Percentiles rank a stretch among this genome's conserved stretches.
These are phyloP conservation scores for Myriangium duriaei DNA, from an alignment of 2,329 filamentous ascomycete genomes.

Conservation along the genomic window DNA sequence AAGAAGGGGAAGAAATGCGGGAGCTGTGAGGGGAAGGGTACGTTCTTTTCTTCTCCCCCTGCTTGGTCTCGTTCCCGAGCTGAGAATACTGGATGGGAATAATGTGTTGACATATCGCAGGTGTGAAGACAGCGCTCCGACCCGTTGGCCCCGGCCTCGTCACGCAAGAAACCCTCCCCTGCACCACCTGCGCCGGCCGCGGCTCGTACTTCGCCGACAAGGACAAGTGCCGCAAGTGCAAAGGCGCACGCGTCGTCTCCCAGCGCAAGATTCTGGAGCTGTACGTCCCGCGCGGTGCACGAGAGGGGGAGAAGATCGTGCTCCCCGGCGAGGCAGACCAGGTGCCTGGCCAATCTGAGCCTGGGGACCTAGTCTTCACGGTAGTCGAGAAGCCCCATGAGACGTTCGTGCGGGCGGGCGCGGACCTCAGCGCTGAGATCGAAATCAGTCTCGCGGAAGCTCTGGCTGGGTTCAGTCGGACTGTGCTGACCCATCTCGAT, in stretches of 20 bases:
- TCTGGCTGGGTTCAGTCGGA: slow-evolving; percentile 75
- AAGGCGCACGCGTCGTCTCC: slow-evolving; percentile 73
- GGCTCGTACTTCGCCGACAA: slow-evolving; percentile 87
- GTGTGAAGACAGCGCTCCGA: slow-evolving; percentile 62
- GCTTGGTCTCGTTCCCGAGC: too few relatives aligned
- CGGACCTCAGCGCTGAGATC: slow-evolving; percentile 72
- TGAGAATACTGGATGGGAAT: too few relatives aligned
- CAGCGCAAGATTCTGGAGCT: slow-evolving; percentile 93
- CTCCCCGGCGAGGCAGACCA: slow-evolving; percentile 93
- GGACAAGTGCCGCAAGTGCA: slow-evolving; percentile 98
- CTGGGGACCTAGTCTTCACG: slow-evolving; percentile 87
- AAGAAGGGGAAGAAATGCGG: slow-evolving; percentile 74
- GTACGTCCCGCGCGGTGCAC: slow-evolving; percentile 76
- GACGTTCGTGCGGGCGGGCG: slow-evolving; percentile 67
- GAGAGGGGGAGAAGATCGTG: slow-evolving; percentile 75
- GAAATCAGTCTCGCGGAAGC: slow-evolving; percentile 73
- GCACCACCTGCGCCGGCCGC: slow-evolving; percentile 72
- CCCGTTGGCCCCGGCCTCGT: slow-evolving; percentile 80
- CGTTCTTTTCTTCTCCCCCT: slow-evolving; percentile 11
- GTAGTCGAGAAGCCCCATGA: slow-evolving; percentile 72
- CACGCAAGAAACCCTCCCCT: slow-evolving; percentile 65
- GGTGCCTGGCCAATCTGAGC: slow-evolving; percentile 63
- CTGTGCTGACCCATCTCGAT: slow-evolving; percentile 85
- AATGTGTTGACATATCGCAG: slow-evolving; percentile 21
- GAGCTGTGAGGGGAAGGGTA: slow-evolving; percentile 67